These are phyloP conservation scores for Blepharisma japonicum DNA, from an alignment of 73 alveolate genomes.

Conservation along the genomic window DNA sequence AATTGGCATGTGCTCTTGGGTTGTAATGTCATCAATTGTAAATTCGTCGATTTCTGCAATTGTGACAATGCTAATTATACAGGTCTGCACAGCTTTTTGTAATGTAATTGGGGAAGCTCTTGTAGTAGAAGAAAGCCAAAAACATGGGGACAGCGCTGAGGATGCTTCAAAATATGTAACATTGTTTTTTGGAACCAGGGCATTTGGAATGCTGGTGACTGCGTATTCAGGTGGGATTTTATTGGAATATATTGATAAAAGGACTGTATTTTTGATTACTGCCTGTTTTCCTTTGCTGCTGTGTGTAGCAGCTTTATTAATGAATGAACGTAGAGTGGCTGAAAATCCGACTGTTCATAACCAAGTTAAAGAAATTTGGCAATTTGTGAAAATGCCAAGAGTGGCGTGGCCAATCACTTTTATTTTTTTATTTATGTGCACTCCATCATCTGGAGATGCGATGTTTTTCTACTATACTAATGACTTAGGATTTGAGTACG, in stretches of 20 bases:
- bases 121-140: constrained; percentile 60
- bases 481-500: constrained; percentile 33
- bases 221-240: constrained; percentile 42
- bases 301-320: constrained; percentile 19
- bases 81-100: constrained; percentile 47
- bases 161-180: constrained; percentile 47
- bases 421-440: constrained; percentile 53
- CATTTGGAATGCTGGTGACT: constrained; percentile 35
- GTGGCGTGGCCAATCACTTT: constrained; percentile 51
- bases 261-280: constrained; percentile 46
- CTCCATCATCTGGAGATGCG: constrained; percentile 58
- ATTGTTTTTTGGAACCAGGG: constrained; percentile 48
- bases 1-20: constrained; percentile 65
- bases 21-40: constrained; percentile 45
- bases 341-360: constrained; percentile 6
- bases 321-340: background rate
- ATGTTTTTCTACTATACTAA: constrained; percentile 45
- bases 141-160: constrained; percentile 21
- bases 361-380: constrained; percentile 35
- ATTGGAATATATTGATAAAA: constrained; percentile 30
- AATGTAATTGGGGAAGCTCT: constrained; percentile 79
- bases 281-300: constrained; percentile 40
- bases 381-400: constrained; percentile 36
- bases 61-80: constrained; percentile 30
- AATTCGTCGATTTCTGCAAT: constrained; percentile 18